Conservation (phyloP, 1,139 yeast genomes). For the Debaryomyces sp. region DNA sequence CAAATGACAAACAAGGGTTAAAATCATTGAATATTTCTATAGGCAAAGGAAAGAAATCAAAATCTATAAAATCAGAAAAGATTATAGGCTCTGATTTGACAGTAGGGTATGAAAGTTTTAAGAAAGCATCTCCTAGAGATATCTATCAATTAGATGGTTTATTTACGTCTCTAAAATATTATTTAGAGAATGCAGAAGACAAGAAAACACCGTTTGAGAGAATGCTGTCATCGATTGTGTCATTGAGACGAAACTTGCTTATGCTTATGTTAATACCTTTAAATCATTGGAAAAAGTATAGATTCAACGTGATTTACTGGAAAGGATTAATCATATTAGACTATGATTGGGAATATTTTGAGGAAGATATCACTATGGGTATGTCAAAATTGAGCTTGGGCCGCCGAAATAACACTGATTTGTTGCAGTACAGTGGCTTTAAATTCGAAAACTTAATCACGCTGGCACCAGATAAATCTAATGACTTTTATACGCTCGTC, state of each 20-base stretch:
- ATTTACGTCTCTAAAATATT: slow-evolving; percentile 16
- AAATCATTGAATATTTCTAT: slow-evolving; percentile 13
- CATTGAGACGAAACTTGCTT: slow-evolving; percentile 23
- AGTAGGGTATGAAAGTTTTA: slow-evolving; percentile 20
- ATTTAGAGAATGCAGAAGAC: slow-evolving; percentile 10
- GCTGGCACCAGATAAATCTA: slow-evolving; percentile 5
- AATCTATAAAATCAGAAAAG: slow-evolving; percentile 8
- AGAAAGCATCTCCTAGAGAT: slow-evolving; percentile 11
- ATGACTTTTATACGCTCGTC: slow-evolving; percentile 21
- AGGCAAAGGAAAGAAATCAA: slow-evolving; percentile 8
- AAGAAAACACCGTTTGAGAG: slow-evolving; percentile 2
- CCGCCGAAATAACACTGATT: background rate
- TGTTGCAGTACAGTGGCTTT: slow-evolving; percentile 24
- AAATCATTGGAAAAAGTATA: slow-evolving; percentile 12
- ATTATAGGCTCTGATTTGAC: slow-evolving; percentile 24
- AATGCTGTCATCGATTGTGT: slow-evolving; percentile 19
- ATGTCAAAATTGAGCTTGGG: background rate
- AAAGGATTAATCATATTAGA: slow-evolving; percentile 22
- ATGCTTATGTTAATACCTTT: slow-evolving; percentile 24
- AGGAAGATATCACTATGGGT: background rate
- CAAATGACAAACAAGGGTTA: slow-evolving; percentile 15
- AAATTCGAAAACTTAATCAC: slow-evolving; percentile 26
- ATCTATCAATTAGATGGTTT: slow-evolving; percentile 25
- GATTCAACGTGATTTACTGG: slow-evolving; percentile 25
- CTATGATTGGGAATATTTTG: slow-evolving; percentile 22